These are phyloP conservation scores for Coffea humblotiana DNA, from an alignment of 305 asterid genomes.

Conservation along the genomic window DNA sequence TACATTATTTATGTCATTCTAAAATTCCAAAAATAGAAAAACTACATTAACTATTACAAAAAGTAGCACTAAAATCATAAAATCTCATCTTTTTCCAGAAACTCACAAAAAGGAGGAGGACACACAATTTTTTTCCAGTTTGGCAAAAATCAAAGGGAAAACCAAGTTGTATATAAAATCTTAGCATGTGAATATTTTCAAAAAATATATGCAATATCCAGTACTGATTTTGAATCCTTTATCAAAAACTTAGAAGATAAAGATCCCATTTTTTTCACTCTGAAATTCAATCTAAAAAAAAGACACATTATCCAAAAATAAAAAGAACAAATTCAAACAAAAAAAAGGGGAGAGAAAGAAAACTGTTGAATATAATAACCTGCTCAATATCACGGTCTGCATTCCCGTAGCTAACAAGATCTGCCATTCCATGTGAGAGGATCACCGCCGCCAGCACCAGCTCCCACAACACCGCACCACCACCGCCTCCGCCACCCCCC, in stretches of 20 bases:
- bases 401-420: constrained; percentile 87
- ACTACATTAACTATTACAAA: not conserved
- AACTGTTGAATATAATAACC: constrained; percentile 40
- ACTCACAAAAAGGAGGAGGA: not conserved
- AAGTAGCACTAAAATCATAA: not conserved
- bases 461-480: not conserved
- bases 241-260: not conserved
- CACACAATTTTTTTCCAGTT: not conserved
- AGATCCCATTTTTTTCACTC: not conserved
- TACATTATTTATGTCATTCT: not conserved
- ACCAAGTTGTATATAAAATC: not conserved
- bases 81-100: not conserved
- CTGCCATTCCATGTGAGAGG: constrained; percentile 97
- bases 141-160: not conserved
- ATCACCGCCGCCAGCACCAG: constrained; percentile 58
- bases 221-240: not conserved
- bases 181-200: not conserved
- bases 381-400: constrained; percentile 85
- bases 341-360: constrained; percentile 13
- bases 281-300: not conserved
- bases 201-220: not conserved
- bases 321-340: not conserved
- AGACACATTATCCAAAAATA: not conserved
- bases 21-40: not conserved
- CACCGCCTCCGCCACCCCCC: constrained; percentile 65